These are phyloP conservation scores for Colletotrichum camelliae DNA, from an alignment of 2,329 filamentous ascomycete genomes.

Conservation along the genomic window DNA sequence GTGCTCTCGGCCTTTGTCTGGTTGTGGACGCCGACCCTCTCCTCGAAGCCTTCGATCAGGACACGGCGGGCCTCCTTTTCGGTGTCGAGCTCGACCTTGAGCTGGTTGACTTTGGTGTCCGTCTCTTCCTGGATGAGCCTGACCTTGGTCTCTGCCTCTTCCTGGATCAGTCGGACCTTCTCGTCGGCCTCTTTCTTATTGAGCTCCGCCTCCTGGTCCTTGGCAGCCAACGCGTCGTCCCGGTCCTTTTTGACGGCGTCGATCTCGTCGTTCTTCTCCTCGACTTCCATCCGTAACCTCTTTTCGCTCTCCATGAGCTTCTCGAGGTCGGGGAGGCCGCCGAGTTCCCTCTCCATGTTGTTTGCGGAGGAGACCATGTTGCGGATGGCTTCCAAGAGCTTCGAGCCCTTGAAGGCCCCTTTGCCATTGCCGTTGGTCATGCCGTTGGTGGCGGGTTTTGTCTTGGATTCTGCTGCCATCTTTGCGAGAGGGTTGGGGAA, in stretches of 20 bases:
- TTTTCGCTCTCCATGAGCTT: constrained; percentile 27
- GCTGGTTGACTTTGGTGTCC: constrained; percentile 48
- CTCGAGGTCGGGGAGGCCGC: constrained; percentile 28
- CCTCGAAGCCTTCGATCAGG: neutral
- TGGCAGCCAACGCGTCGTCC: constrained; percentile 36
- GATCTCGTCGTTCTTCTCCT: constrained; percentile 37
- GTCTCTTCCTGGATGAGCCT: constrained; percentile 47
- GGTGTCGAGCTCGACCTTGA: constrained; percentile 24
- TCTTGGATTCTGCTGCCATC: constrained; percentile 34
- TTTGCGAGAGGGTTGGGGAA: neutral
- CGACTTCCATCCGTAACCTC: constrained; percentile 28
- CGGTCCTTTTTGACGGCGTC: constrained; percentile 28
- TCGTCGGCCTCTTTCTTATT: constrained; percentile 39
- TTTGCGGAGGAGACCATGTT: constrained; percentile 29
- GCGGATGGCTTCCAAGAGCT: constrained; percentile 26
- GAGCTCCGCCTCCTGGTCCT: constrained; percentile 50
- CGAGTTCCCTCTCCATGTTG: constrained; percentile 30
- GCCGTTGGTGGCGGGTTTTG: constrained; percentile 18
- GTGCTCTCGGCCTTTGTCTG: neutral
- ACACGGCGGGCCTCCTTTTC: constrained; percentile 19
- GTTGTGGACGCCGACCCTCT: neutral
- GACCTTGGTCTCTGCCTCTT: constrained; percentile 44
- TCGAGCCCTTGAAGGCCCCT: constrained; percentile 25
- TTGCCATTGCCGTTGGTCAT: constrained; percentile 23
- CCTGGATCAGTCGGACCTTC: constrained; percentile 51